Conservation (phyloP, 306 rosid genomes). For the Prunus dulcis region DNA sequence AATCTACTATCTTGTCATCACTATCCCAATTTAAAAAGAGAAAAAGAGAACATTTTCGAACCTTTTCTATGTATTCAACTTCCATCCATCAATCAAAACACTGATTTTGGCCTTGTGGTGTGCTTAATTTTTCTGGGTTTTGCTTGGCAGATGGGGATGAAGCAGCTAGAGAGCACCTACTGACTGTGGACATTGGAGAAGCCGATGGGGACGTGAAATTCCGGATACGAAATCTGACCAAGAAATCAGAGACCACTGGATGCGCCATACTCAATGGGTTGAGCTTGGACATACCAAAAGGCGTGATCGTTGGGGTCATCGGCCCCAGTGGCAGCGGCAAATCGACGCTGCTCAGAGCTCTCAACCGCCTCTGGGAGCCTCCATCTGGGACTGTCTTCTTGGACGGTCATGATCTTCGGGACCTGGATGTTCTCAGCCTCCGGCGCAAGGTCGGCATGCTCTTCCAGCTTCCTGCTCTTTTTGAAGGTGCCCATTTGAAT, state of each 20-base stretch:
- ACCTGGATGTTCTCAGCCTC: slow-evolving; percentile 70
- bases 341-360: slow-evolving; percentile 69
- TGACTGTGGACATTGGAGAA: slow-evolving; percentile 32
- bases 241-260: slow-evolving; percentile 36
- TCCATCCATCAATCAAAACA: not conserved
- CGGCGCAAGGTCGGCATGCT: slow-evolving; percentile 96
- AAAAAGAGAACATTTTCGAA: too few relatives aligned
- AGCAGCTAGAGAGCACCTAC: slow-evolving; percentile 42
- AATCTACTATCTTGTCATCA: not conserved
- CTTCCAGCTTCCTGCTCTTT: slow-evolving; percentile 90
- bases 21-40: too few relatives aligned
- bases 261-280: slow-evolving; percentile 51
- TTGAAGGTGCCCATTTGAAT: slow-evolving; percentile 47
- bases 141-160: slow-evolving; percentile 19
- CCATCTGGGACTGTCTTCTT: slow-evolving; percentile 56
- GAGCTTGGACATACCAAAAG: slow-evolving; percentile 57
- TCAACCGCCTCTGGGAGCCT: slow-evolving; percentile 95
- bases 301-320: slow-evolving; percentile 62
- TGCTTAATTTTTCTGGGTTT: not conserved
- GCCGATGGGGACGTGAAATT: slow-evolving; percentile 31
- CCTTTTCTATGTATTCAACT: too few relatives aligned
- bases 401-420: slow-evolving; percentile 55
- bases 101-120: not conserved
- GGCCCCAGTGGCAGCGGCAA: slow-evolving; percentile 99
- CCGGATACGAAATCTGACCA: slow-evolving; percentile 49